Evolutionary conservation across 2,329 filamentous ascomycete genomes (phyloP), one percentile per base, ranked within the genome.

Genomic region (Exserohilum turcica): DNA sequence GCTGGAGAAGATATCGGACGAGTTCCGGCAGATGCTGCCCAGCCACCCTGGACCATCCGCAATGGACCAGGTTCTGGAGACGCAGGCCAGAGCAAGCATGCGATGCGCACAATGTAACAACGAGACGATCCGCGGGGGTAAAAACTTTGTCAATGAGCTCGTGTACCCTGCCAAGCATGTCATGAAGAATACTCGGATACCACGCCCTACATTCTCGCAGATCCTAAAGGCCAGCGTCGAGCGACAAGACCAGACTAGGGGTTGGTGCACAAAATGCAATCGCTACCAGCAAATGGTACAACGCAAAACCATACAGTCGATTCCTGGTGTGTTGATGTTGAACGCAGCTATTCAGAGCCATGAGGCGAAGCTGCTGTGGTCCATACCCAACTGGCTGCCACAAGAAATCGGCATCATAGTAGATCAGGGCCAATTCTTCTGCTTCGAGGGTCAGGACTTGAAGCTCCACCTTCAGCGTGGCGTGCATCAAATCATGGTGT

Each of bases 371-470:
- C 83, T 89, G 54, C 81, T 96, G 13, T 99, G 95, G 95, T 86
- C 90, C 1, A 91, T 87, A 10, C 91, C 91, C 0, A 91, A 90
- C 13, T 99, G 93, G 88, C 80, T 99, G 10, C 94, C 94, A 0
- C 89, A 94, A 68, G 92, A 97, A 72, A 92, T 99, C 65, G 94
- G 94, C 32, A 85, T 99, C 67, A 90, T 96, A 52, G 85, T 96
- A 52, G 90, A 95, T 54, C 86, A 90, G 65, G 91, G 91, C n/a
- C 90, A 96, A 68, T 90, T 97, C 69, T 92, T 91, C 74, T 97
- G 92, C 74, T 97, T 92, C 60, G 92, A 99, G 74, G 93, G 94
- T 2, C 88, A 96, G 47, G 92, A 97, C 65, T 76, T 99, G 60
- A 88, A 88, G 69, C 77, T 90, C 42, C 90, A 94, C 64, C 77